A percentile compares a stretch with the other conserved stretches of the same genome.
These are phyloP conservation scores for Ceratocystis lukuohia DNA, from an alignment of 2,329 filamentous ascomycete species.

Conservation along the genomic window DNA sequence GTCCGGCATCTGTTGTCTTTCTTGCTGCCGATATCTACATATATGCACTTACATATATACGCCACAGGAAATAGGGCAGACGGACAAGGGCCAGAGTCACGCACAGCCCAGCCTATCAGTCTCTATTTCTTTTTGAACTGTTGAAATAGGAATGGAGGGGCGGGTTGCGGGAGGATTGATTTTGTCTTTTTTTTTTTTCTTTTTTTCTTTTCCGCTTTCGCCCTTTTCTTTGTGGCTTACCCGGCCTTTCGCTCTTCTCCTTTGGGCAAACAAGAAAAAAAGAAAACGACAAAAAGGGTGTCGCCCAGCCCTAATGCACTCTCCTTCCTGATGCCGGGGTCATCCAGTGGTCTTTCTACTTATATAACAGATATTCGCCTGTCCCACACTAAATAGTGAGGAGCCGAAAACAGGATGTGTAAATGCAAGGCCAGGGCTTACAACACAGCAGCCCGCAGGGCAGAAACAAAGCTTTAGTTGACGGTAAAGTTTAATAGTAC, in stretches of 20 bases:
- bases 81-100: neutral
- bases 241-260: neutral
- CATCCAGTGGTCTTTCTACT: neutral
- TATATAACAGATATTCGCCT: neutral
- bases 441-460: neutral
- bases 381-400: neutral
- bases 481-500: neutral
- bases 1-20: neutral
- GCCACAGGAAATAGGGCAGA: neutral
- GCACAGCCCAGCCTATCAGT: neutral
- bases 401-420: neutral
- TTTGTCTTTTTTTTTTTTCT: neutral
- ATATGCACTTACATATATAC: neutral
- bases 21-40: neutral
- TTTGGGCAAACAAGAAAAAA: neutral
- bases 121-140: neutral
- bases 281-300: too few relatives aligned
- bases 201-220: neutral
- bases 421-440: neutral
- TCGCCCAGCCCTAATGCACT: slow-evolving; percentile 1
- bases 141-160: neutral
- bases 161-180: slow-evolving; percentile 1
- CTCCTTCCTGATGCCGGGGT: neutral
- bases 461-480: neutral
- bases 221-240: neutral